Evolutionary conservation across 345 rosid species (phyloP), one percentile per base, ranked within the genome.

Genomic region (Citrus maxima): DNA sequence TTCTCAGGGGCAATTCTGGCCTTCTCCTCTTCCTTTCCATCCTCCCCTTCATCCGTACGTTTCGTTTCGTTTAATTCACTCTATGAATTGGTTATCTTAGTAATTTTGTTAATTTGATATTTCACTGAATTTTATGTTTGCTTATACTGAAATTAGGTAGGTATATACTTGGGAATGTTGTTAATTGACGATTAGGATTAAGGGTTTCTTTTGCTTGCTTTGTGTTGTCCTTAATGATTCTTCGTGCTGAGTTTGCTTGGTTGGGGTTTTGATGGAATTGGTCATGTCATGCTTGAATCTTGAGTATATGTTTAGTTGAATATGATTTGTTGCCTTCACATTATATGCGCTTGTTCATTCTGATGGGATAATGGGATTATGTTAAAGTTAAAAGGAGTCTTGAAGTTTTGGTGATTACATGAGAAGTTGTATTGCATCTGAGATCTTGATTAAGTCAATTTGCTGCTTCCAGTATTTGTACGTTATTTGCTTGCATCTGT

Each of bases 31-130:
- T 96, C 80, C 85, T 96, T 84, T 82, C 85, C 84, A 80, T 96
- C 88, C 64, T 90, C 42, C 97, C 99, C 68, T 88, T 96, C 74
- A 24, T 93, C 76, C 76, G 98, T 94, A 89, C 77, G 95, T 87
- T 54, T 54, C 30, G n/a, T 25, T 4, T 40, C 38, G 16, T 70
- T 78, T 79, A 6, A 49, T 18, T 22, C 37, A 12, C 60, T 2
- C 3, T 46, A 3, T 13, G 51, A 13, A 46, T 46, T 46, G 51
- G 18, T 46, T 46, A 13, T 19, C 19, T 18, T 19, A 22, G 35
- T 24, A 28, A 4, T 62, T 62, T 27, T 0, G 66, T 12, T 25
- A 13, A 28, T 61, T 10, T 61, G 7, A 54, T 54, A 54, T 54
- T 46, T 54, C 21, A 8, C 22, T 54, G 58, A 19, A 54, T 54